Evolutionary conservation across 345 rosid genomes (phyloP), one percentile per base, ranked within the genome.

Genomic region (Populus alba): DNA sequence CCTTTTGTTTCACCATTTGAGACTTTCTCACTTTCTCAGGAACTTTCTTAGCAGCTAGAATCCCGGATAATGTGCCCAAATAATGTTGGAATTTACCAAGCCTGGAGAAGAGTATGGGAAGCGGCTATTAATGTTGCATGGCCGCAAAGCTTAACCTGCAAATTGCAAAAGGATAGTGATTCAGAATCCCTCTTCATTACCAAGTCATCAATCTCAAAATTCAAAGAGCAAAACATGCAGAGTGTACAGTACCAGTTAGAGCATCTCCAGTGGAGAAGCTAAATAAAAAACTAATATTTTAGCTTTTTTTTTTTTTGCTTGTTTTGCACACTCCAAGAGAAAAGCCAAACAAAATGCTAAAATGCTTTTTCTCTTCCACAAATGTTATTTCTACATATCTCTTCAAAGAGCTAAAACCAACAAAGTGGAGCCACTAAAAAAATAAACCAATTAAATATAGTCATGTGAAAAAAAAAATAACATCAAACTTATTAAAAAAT

Each of bases 51-150:
- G 98, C 98, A 17, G 86, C 87, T 2, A 95, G 85, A 78, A 89
- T 81, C 66, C 98, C 91, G 20, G 93, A 93, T 31, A 80, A 77
- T 1, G 98, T 95, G 41, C 43, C 43, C 88, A 75, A 92, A 95
- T 79, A 1, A 72, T 20, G 75, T 88, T 78, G 8, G 94, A 86
- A 68, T 81, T 72, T 23, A 91, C 89, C 80, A 86, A 81, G 41
- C 86, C 89, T 41, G 92, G 89, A 27, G 27, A 27, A 27, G 27
- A 27, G 77, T 37, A 70, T 95, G 93, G 2, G 98, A 88, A 77
- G 98, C 89, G 23, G 98, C 98, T 62, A 38, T 38, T 38, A 95
- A 78, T 35, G 98, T 95, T 51, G 90, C 99, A 81, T 95, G 99
- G 35, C 97, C 98, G 62, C 99, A 91, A 10, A 95, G 91, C 7